Percentiles rank a stretch among this genome's conserved stretches.
These are phyloP conservation scores for Fraxinus xanthoxyloides DNA, from an alignment of 305 asterid genomes.

Conservation along the genomic window DNA sequence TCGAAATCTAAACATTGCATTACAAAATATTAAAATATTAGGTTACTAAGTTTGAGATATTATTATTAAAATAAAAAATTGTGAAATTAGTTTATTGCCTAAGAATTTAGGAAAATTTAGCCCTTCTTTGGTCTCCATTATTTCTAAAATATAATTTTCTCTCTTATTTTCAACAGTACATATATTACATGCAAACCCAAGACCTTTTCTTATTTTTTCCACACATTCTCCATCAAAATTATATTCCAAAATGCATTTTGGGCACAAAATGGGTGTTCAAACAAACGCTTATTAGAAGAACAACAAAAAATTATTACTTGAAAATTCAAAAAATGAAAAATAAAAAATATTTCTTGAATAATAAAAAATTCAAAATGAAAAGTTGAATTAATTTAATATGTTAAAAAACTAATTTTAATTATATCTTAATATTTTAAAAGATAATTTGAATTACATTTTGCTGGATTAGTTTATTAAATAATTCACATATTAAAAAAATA, in stretches of 20 bases:
- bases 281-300: background rate
- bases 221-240: background rate
- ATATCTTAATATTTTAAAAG: background rate
- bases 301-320: background rate
- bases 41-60: background rate
- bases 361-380: background rate
- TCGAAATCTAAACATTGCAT: background rate
- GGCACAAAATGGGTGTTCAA: background rate
- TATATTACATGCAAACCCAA: background rate
- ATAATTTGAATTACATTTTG: background rate
- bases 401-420: background rate
- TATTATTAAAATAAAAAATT: too few relatives aligned
- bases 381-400: background rate
- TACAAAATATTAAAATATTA: background rate
- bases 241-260: background rate
- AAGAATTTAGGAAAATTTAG: background rate
- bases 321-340: background rate
- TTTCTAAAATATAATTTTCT: too few relatives aligned
- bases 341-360: background rate
- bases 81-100: background rate
- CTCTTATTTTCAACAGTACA: background rate
- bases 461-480: background rate
- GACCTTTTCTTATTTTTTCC: background rate
- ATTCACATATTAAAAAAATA: background rate
- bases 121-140: background rate